Evolutionary conservation across 495 filamentous ascomycete species (phyloP), one percentile per base, ranked within the genome.

Genomic region (Xylaria flabelliformis): DNA sequence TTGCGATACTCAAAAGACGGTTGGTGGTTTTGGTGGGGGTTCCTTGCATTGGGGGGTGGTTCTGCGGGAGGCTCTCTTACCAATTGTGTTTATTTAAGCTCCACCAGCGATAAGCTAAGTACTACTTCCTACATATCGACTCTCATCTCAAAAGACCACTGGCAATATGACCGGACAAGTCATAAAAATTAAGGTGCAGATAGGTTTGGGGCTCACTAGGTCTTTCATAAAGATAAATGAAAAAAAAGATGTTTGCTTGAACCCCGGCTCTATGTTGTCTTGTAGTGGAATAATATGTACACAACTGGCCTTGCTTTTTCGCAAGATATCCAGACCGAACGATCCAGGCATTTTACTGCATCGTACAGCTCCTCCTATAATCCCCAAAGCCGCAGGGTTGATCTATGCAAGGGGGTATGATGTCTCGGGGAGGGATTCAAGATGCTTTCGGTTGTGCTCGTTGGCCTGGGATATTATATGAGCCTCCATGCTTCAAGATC

Each of bases 361-460:
- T 59, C 29, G 51, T 67, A 61, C 39, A 67, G 53, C 39, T 34
- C 58, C 42, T 36, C 63, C 26, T n/a, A 67, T 44, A 70, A 24
- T 55, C 50, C 36, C 24, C 17, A 8, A 42, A 44, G n/a, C 32
- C 17, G 24, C 48, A 41, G 13, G 13, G 15, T 42, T 46, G 64
- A 19, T 62, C 71, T 75, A 80, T 64, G 74, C 83, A 69, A 95
- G 89, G 26, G 93, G 94, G 78, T 94, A 98, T 69, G 90, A 88
- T 26, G 93, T 93, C 62, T 87, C 82, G 50, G 94, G 92, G 13
- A 94, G 83, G 59, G 93, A 91, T 83, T 97, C 88, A 73, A 98
- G 87, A 75, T 93, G 89, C 74, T 91, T 85, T 73, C 92, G 88
- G 84, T 98, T 90, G 71, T 95, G 91, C 76, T 97, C 93, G 74